These are phyloP conservation scores for Cercospora sojina DNA, from an alignment of 2,329 filamentous ascomycete species.

Conservation along the genomic window DNA sequence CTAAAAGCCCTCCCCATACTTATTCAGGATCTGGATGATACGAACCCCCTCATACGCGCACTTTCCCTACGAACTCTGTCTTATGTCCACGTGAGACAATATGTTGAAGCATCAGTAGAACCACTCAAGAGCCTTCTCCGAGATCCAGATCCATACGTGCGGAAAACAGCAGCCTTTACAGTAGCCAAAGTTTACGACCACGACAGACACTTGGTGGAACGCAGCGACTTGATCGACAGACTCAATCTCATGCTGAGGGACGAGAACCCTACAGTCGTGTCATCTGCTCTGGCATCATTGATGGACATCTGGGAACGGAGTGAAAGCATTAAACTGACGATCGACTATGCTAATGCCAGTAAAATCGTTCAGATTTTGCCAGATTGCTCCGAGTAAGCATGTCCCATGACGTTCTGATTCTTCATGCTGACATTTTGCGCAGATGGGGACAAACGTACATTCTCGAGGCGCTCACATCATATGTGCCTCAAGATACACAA, in stretches of 20 bases:
- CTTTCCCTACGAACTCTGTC: constrained; percentile 93
- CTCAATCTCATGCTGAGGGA: constrained; percentile 88
- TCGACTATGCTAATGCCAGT: constrained; percentile 94
- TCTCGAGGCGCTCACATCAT: constrained; percentile 94
- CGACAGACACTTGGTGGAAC: constrained; percentile 84
- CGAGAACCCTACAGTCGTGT: constrained; percentile 96
- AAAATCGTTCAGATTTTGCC: constrained; percentile 96
- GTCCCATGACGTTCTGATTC: constrained; percentile 11
- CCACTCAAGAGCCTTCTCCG: constrained; percentile 79
- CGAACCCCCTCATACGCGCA: constrained; percentile 87
- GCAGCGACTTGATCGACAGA: constrained; percentile 85
- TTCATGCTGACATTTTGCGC: constrained; percentile 21
- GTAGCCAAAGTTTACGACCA: constrained; percentile 98
- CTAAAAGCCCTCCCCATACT: constrained; percentile 82
- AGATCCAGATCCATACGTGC: constrained; percentile 90
- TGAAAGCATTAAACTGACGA: constrained; percentile 95
- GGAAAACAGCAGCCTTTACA: constrained; percentile 93
- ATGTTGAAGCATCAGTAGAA: constrained; percentile 84
- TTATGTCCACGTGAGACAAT: constrained; percentile 94
- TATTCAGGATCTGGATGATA: constrained; percentile 82
- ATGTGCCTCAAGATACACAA: constrained; percentile 84
- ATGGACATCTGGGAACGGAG: constrained; percentile 99
- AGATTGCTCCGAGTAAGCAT: constrained; percentile 88
- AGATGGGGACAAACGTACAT: constrained; percentile 99
- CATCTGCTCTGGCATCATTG: constrained; percentile 82